Evolutionary conservation across 306 rosid species (phyloP), one percentile per base, ranked within the genome.

Genomic region (Erythrophleum fordii): DNA sequence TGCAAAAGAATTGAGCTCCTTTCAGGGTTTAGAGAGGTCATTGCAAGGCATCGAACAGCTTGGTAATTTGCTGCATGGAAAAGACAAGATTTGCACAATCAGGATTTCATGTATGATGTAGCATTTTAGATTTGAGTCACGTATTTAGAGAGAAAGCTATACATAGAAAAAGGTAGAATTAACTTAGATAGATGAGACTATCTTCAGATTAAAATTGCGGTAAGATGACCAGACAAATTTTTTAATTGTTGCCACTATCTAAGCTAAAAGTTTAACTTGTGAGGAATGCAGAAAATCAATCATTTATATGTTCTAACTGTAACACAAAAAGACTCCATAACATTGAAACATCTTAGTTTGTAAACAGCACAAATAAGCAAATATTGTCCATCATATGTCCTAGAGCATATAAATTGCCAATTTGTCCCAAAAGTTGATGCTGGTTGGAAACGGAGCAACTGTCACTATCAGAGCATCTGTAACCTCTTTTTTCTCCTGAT

Each of bases 21-120:
- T 85, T 83, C 86, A 75, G 95, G 88, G 86, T 95, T 95, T 89
- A 95, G 73, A 64, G 98, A 89, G 70, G 81, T 89, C 87, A 95
- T 77, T 23, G 90, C 90, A 80, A 95, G 92, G 85, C 97, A 93
- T 70, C 87, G 83, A 69, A 95, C 97, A 78, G 99, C 99, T 88
- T 42, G 87, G 86, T 93, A 91, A 83, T 95, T 95, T 58, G 97
- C 99, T 95, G 89, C 85, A 84, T 16, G 41, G 68, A 69, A 68
- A 72, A 72, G 79, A 56, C 45, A 61, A 28, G 41, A 9, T 53
- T 55, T 46, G 23, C 13, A 25, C 23, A 64, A 55, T 62, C 23
- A 72, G 66, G 20, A 53, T 73, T 69, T 67, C 48, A 79, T 65
- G 65, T 59, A 66, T 12, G 48, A 69, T 16, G 61, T 52, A 58